Percentiles rank a stretch among this genome's conserved stretches.
These are phyloP conservation scores for Fusarium pilosicola DNA, from an alignment of 2,329 filamentous ascomycete species.

Conservation along the genomic window DNA sequence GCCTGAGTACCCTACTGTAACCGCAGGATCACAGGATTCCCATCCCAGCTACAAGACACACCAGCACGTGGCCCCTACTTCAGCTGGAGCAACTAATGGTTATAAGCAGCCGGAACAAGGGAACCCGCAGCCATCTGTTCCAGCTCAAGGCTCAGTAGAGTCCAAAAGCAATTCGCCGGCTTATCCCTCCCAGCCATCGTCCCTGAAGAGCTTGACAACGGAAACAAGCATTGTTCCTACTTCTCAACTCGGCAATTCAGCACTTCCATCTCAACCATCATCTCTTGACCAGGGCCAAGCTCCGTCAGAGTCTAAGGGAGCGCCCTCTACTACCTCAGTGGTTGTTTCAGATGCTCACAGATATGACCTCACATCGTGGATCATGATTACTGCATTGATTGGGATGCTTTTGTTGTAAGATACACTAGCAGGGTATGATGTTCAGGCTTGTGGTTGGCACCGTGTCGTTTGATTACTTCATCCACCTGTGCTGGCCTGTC, in stretches of 20 bases:
- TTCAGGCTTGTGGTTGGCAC: too few species aligned
- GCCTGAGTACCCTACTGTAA: fast-evolving
- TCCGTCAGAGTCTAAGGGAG: neutral
- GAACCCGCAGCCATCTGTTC: neutral
- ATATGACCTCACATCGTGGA: neutral
- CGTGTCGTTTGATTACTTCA: too few species aligned
- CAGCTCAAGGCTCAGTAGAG: neutral
- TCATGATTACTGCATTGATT: neutral
- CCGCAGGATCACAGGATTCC: neutral
- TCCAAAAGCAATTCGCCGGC: fast-evolving
- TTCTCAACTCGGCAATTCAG: neutral
- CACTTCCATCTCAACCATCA: neutral
- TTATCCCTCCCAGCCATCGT: fast-evolving
- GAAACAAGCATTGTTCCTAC: fast-evolving
- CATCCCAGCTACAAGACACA: neutral
- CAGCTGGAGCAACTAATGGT: neutral
- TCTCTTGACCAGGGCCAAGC: fast-evolving
- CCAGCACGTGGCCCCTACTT: neutral
- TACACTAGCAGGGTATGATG: too few species aligned
- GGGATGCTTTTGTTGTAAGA: neutral
- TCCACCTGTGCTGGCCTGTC: too few species aligned
- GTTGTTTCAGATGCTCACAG: neutral
- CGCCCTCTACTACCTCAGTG: neutral
- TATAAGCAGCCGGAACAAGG: neutral
- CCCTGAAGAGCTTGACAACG: neutral